A percentile compares a stretch with the other conserved stretches of the same genome.
These are phyloP conservation scores for Thecamonas trahens DNA, from an alignment of 78 protist species.

Conservation along the genomic window DNA sequence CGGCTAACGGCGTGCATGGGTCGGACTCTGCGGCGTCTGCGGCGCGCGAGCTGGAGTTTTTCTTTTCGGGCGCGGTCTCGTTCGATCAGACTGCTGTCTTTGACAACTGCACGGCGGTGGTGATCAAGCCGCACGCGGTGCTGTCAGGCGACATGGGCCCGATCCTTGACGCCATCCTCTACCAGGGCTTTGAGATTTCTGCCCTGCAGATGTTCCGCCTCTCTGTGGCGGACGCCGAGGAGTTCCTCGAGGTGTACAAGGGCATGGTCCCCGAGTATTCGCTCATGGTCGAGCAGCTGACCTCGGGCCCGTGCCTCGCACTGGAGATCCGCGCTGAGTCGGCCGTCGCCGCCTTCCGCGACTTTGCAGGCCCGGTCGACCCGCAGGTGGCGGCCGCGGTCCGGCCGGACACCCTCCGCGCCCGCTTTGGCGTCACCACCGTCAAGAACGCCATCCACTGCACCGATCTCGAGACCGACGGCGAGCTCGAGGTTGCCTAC, in stretches of 20 bases:
- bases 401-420: conserved; percentile 49
- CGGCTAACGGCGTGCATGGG: neutral
- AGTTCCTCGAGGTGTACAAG: conserved; percentile 72
- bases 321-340: conserved; percentile 25
- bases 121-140: conserved; percentile 52
- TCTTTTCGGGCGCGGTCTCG: conserved; percentile 4
- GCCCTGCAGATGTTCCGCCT: conserved; percentile 7
- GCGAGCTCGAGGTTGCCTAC: conserved; percentile 35
- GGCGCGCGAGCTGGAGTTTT: neutral
- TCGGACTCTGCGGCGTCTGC: neutral
- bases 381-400: conserved; percentile 45
- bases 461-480: conserved; percentile 70
- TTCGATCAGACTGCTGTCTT: neutral
- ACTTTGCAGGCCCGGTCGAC: conserved; percentile 63
- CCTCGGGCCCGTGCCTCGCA: conserved; percentile 22
- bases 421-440: conserved; percentile 31
- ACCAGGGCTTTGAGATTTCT: conserved; percentile 26
- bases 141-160: conserved; percentile 1
- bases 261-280: conserved; percentile 48
- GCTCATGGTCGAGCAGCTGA: conserved; percentile 17
- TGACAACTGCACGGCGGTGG: conserved; percentile 3
- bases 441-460: conserved; percentile 61
- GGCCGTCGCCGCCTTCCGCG: neutral
- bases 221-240: conserved; percentile 28
- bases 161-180: neutral